A percentile compares a stretch with the other conserved stretches of the same genome.
These are phyloP conservation scores for Vaccinium corymbosum DNA, from an alignment of 148 eudicot species.

Conservation along the genomic window DNA sequence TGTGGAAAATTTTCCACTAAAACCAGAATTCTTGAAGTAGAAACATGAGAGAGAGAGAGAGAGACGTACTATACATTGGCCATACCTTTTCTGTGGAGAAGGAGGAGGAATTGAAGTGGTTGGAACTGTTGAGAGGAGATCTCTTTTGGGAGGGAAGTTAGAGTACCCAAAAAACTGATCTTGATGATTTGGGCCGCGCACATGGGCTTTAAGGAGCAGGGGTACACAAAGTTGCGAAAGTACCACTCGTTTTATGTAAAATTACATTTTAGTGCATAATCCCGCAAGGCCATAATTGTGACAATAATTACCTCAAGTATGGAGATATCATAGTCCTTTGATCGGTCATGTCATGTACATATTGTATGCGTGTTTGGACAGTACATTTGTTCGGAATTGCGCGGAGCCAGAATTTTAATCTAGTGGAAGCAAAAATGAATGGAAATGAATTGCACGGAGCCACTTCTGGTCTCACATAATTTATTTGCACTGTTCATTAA, in stretches of 20 bases:
- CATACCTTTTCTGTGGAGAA: neutral
- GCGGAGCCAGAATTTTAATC: too few relatives aligned
- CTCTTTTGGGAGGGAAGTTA: neutral
- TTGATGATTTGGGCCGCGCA: neutral
- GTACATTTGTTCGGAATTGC: neutral
- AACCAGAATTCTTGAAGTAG: too few relatives aligned
- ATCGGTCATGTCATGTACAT: neutral
- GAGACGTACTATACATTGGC: neutral
- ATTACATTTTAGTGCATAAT: neutral
- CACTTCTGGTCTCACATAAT: too few relatives aligned
- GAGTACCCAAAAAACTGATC: neutral
- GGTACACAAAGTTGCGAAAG: constrained; percentile 7
- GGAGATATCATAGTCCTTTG: constrained; percentile 10
- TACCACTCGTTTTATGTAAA: constrained; percentile 19
- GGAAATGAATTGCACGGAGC: too few relatives aligned
- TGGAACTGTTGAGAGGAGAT: neutral
- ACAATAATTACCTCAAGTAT: constrained; percentile 1
- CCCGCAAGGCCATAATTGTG: constrained; percentile 9
- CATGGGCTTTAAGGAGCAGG: neutral
- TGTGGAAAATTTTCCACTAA: too few relatives aligned
- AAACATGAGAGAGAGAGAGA: neutral
- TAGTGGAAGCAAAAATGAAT: too few relatives aligned
- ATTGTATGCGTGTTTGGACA: constrained; percentile 30
- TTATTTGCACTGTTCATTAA: too few relatives aligned
- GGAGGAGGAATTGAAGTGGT: neutral